phyloP scores from a whole-genome alignment of 257 asterid genomes.

The Penstemon barbatus region DNA sequence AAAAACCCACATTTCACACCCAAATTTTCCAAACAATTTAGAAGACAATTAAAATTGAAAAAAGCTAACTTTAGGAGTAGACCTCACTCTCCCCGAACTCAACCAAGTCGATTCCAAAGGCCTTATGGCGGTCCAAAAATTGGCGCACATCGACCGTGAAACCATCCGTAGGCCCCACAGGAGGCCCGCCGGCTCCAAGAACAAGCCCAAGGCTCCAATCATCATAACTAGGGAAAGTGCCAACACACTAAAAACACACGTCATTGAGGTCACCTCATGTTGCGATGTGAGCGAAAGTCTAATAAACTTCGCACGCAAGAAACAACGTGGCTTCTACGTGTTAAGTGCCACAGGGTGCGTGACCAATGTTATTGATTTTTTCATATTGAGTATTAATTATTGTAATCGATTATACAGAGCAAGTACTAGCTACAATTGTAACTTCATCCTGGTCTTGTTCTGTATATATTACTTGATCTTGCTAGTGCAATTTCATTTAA shows the following conservation, averaged over 20 bases:
- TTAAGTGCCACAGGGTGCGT: constrained; percentile 87
- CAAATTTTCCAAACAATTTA: background rate
- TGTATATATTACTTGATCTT: too few relatives aligned
- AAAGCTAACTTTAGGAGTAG: constrained; percentile 53
- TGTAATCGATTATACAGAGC: too few relatives aligned
- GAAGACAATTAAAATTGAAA: background rate
- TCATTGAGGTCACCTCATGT: constrained; percentile 77
- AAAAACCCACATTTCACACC: constrained; percentile 27
- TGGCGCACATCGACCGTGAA: constrained; percentile 23
- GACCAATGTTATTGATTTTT: constrained; percentile 20
- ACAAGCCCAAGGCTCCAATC: constrained; percentile 94
- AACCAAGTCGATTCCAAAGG: constrained; percentile 32
- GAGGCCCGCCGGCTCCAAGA: constrained; percentile 88
- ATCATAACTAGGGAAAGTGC: constrained; percentile 86
- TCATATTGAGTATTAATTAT: constrained; percentile 13
- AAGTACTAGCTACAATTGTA: too few relatives aligned
- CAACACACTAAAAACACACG: constrained; percentile 80
- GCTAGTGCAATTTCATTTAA: too few relatives aligned
- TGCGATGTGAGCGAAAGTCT: constrained; percentile 69
- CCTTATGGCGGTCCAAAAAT: constrained; percentile 31
- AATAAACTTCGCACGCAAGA: constrained; percentile 55
- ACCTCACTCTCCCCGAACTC: constrained; percentile 30
- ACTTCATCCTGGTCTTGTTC: too few relatives aligned
- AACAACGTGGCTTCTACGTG: constrained; percentile 71
- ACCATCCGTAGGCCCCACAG: constrained; percentile 70